phyloP scores from a whole-genome alignment of 768 basidiomycete species.

The Leccinum pellstonianum region DNA sequence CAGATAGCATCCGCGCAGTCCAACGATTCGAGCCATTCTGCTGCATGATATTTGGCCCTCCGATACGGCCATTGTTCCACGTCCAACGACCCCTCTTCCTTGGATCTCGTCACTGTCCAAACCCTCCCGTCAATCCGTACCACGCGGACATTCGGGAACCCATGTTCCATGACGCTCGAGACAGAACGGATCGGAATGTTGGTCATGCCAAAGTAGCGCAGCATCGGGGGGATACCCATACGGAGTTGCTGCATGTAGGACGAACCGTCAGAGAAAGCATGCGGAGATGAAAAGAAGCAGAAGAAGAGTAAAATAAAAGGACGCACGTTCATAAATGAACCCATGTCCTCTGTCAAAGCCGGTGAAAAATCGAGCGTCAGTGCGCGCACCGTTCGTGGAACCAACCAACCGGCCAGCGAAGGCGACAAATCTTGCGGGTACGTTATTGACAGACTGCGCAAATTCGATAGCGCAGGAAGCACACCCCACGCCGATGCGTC shows the following conservation, averaged over 20 bases:
- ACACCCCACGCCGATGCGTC: constrained; percentile 73
- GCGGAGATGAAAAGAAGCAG: neutral
- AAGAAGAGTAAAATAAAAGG: neutral
- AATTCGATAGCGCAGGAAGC: constrained; percentile 51
- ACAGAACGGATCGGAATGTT: constrained; percentile 46
- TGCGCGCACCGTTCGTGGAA: constrained; percentile 53
- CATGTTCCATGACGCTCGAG: constrained; percentile 49
- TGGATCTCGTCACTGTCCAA: constrained; percentile 45
- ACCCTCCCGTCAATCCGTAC: constrained; percentile 52
- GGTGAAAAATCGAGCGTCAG: constrained; percentile 44
- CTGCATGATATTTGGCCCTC: constrained; percentile 49
- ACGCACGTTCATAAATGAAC: constrained; percentile 43
- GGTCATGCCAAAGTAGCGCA: constrained; percentile 55
- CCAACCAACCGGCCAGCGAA: constrained; percentile 66
- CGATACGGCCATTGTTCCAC: constrained; percentile 59
- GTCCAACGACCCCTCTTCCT: constrained; percentile 36
- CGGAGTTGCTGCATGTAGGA: constrained; percentile 51
- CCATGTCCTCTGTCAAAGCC: constrained; percentile 39
- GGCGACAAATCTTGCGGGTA: constrained; percentile 64
- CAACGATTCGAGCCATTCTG: constrained; percentile 65
- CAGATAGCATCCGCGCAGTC: constrained; percentile 58
- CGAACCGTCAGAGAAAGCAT: neutral
- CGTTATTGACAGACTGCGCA: constrained; percentile 56
- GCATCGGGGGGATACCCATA: constrained; percentile 49
- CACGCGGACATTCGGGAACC: constrained; percentile 61